A percentile compares a stretch with the other conserved stretches of the same genome.
These are phyloP conservation scores for Kodamaea fungicola DNA, from an alignment of 1,139 yeast genomes.

Conservation along the genomic window DNA sequence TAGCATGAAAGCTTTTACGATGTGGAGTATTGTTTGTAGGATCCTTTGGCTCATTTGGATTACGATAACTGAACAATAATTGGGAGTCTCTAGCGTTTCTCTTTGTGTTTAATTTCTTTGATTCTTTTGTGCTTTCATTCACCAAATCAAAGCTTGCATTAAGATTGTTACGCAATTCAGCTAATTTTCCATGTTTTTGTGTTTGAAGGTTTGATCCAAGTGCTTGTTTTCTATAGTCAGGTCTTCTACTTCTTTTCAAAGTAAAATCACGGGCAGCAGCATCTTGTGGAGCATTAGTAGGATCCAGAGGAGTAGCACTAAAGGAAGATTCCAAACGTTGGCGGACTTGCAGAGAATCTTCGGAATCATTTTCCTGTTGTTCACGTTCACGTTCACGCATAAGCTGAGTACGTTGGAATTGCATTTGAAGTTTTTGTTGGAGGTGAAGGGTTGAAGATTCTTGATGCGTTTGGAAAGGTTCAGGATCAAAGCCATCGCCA, in stretches of 20 bases:
- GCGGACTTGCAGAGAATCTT: slow-evolving; percentile 1
- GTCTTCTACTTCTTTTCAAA: slow-evolving; percentile 39
- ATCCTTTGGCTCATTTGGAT: slow-evolving; percentile 15
- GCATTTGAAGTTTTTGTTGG: slow-evolving; percentile 14
- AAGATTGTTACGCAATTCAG: slow-evolving; percentile 30
- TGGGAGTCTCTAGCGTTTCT: slow-evolving; percentile 26
- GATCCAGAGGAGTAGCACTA: slow-evolving; percentile 1
- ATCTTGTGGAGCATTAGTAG: not conserved
- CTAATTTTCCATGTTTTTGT: slow-evolving; percentile 29
- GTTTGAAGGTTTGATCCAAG: slow-evolving; percentile 30
- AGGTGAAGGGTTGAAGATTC: slow-evolving; percentile 14
- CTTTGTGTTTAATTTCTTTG: slow-evolving; percentile 4
- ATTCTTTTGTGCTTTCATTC: slow-evolving; percentile 2
- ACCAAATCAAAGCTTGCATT: slow-evolving; percentile 11
- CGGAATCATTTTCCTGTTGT: slow-evolving; percentile 3
- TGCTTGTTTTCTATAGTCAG: slow-evolving; percentile 36
- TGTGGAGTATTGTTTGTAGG: not conserved
- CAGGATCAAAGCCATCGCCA: slow-evolving; percentile 1
- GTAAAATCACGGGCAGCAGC: slow-evolving; percentile 24
- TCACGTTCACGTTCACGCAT: slow-evolving; percentile 3
- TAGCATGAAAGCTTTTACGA: not conserved
- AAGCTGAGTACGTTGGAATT: slow-evolving; percentile 10
- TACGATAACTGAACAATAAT: slow-evolving; percentile 30
- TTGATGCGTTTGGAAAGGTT: slow-evolving; percentile 6
- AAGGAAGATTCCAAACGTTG: slow-evolving; percentile 4